These are phyloP conservation scores for Chrysoporthe deuterocubensis DNA, from an alignment of 2,329 filamentous ascomycete species.

Conservation along the genomic window DNA sequence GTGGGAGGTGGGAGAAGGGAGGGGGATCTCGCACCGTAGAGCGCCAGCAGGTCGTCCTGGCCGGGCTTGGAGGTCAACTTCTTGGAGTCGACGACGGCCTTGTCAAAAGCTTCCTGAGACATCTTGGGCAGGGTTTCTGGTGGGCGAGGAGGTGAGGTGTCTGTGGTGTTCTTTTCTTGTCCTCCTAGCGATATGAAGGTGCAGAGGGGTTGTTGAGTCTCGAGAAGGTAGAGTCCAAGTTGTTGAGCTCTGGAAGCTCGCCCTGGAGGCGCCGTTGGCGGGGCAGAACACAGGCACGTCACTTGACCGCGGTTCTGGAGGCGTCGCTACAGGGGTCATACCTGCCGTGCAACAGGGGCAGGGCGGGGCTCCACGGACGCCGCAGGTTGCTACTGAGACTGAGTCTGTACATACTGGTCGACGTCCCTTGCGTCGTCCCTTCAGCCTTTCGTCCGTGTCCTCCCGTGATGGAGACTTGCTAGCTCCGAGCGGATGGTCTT, in stretches of 20 bases:
- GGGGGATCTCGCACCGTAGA: conserved; percentile 54
- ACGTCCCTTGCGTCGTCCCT: not conserved
- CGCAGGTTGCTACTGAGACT: not conserved
- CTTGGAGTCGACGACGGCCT: conserved; percentile 65
- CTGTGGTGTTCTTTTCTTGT: not conserved
- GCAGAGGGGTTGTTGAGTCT: not conserved
- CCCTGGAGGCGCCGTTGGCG: not conserved
- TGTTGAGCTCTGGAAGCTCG: not conserved
- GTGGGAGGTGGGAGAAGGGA: not conserved
- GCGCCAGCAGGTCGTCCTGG: conserved; percentile 67
- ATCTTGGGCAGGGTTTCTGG: conserved; percentile 37
- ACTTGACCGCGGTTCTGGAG: conserved; percentile 3
- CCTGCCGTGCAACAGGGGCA: not conserved
- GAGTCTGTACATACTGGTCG: too few species aligned
- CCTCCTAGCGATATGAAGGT: not conserved
- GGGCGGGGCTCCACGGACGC: conserved; percentile 6
- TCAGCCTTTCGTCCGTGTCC: not conserved
- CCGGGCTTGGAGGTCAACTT: conserved; percentile 68
- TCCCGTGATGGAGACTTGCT: too few species aligned
- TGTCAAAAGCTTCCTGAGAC: conserved; percentile 53
- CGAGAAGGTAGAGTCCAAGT: conserved; percentile 3
- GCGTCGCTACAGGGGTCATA: conserved; percentile 3
- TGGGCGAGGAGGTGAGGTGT: not conserved
- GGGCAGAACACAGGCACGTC: conserved; percentile 9
- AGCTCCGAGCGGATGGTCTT: too few species aligned